These are phyloP conservation scores for Tylopilus sp. DNA, from an alignment of 768 basidiomycete genomes.

Conservation along the genomic window DNA sequence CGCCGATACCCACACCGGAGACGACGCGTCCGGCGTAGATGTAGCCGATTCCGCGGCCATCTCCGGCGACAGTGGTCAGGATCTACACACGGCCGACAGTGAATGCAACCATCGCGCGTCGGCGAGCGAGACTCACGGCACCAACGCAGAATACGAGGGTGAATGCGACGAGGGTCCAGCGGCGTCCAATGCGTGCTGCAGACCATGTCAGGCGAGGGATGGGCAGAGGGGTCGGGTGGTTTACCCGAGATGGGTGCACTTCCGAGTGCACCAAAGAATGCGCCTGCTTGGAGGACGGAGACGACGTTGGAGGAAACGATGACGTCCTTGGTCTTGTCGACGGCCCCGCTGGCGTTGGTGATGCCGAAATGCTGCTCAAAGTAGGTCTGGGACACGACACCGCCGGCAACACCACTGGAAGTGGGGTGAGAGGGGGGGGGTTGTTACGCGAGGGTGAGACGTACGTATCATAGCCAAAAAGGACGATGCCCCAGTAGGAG, in stretches of 20 bases:
- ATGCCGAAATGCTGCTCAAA: no score
- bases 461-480: slow-evolving; percentile 38
- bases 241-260: no score
- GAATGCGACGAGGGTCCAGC: slow-evolving; percentile 58
- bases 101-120: not conserved
- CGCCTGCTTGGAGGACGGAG: no score
- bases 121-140: slow-evolving; percentile 48
- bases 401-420: no score
- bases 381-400: no score
- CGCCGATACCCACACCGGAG: slow-evolving; percentile 69
- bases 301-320: no score
- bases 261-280: no score
- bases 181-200: slow-evolving; percentile 62
- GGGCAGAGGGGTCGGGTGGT: no score
- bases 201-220: not conserved
- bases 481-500: slow-evolving; percentile 75
- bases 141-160: slow-evolving; percentile 65
- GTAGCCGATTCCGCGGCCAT: slow-evolving; percentile 53
- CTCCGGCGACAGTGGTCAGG: slow-evolving; percentile 64
- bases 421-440: no score
- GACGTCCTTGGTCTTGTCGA: no score
- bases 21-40: slow-evolving; percentile 83
- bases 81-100: slow-evolving; percentile 38
- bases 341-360: no score
- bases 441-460: no score